Conservation (phyloP, 1,284 basidiomycete species). For the Malassezia dermatis region DNA sequence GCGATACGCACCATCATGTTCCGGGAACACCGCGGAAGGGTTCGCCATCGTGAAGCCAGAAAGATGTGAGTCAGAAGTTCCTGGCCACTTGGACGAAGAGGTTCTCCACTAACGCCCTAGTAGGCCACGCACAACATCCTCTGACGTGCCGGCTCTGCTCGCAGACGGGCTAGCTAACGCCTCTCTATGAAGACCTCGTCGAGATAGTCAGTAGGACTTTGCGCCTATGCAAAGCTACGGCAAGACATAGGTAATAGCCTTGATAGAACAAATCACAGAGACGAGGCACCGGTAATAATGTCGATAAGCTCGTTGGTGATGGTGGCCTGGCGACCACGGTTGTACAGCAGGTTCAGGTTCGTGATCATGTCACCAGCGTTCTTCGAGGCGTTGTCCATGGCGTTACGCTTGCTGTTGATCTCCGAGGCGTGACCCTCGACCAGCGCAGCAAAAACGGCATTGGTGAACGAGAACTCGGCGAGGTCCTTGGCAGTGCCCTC, state of each 20-base stretch:
- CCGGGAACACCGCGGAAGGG: conserved; percentile 14
- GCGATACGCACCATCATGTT: conserved; percentile 12
- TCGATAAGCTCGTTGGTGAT: conserved; percentile 93
- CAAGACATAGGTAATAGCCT: neutral
- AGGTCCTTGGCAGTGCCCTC: conserved; percentile 80
- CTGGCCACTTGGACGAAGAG: neutral
- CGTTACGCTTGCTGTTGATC: conserved; percentile 69
- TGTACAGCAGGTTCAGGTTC: conserved; percentile 54
- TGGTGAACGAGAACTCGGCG: conserved; percentile 88
- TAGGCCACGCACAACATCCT: neutral
- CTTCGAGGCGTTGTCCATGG: conserved; percentile 99
- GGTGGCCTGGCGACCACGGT: conserved; percentile 95
- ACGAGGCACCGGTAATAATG: conserved; percentile 72
- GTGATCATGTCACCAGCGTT: conserved; percentile 61
- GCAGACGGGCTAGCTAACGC: neutral
- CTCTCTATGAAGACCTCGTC: neutral
- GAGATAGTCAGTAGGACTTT: neutral
- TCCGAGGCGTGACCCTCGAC: conserved; percentile 94
- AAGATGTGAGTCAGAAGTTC: neutral
- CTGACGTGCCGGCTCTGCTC: neutral
- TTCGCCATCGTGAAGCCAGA: conserved; percentile 1
- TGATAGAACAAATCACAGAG: conserved; percentile 33
- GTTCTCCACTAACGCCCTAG: neutral
- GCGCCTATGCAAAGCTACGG: neutral
- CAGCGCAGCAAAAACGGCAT: conserved; percentile 87